phyloP scores from a whole-genome alignment of 202 grass and related monocot genomes.

The Bolboschoenoplectus hybrid region DNA sequence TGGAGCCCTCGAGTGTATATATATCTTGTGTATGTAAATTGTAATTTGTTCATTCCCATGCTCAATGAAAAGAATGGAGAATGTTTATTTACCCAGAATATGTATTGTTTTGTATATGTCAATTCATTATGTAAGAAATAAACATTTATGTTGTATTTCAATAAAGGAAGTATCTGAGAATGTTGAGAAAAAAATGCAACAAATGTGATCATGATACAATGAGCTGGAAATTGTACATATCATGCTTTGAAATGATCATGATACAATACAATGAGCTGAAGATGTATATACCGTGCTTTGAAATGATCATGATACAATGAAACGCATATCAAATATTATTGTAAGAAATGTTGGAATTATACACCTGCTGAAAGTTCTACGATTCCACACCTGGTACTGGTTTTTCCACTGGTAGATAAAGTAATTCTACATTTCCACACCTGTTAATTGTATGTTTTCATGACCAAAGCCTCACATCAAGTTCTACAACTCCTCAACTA shows the following conservation, averaged over 20 bases:
- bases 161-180: not conserved
- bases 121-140: slow-evolving; percentile 30
- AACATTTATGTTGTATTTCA: slow-evolving; percentile 14
- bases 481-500: not conserved
- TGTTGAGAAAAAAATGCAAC: slow-evolving; percentile 10
- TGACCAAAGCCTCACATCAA: too few relatives aligned
- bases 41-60: slow-evolving; percentile 28
- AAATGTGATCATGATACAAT: too few relatives aligned
- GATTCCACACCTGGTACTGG: not conserved
- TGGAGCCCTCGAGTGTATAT: slow-evolving; percentile 26
- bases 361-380: not conserved
- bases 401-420: slow-evolving; percentile 17
- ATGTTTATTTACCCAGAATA: slow-evolving; percentile 10
- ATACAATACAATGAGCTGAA: not conserved
- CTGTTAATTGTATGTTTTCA: too few relatives aligned
- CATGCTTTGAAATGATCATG: not conserved
- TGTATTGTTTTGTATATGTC: slow-evolving; percentile 23
- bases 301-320: not conserved
- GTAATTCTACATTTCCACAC: not conserved
- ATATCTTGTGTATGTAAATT: slow-evolving; percentile 27
- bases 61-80: slow-evolving; percentile 23
- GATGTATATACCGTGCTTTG: not conserved
- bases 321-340: slow-evolving; percentile 14
- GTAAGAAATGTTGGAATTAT: not conserved
- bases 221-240: not conserved